Conservation (phyloP, 1,139 yeast genomes). For the Diutina siamensis region DNA sequence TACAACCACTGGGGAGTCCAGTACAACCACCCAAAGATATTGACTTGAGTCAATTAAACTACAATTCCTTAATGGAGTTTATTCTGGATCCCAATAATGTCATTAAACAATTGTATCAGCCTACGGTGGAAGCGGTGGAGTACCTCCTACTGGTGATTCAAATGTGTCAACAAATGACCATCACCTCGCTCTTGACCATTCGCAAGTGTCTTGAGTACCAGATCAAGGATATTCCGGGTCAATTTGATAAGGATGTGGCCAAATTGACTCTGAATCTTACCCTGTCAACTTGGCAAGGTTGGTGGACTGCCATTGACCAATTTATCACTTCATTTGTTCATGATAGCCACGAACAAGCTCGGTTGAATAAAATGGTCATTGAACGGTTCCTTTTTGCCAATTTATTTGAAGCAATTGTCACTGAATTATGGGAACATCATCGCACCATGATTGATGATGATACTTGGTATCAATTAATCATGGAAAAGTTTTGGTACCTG, state of each 20-base stretch:
- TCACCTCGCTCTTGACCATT: not conserved
- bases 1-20: not conserved
- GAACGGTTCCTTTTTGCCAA: constrained; percentile 28
- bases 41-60: not conserved
- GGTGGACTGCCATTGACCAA: constrained; percentile 4
- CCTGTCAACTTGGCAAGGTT: not conserved
- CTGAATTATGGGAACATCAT: constrained; percentile 12
- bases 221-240: not conserved
- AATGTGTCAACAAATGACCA: not conserved
- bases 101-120: not conserved
- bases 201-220: not conserved
- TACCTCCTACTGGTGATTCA: not conserved
- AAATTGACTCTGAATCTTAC: not conserved
- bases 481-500: constrained; percentile 41
- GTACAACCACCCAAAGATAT: not conserved
- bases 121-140: not conserved
- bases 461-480: constrained; percentile 12
- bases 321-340: constrained; percentile 1
- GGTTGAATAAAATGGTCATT: constrained; percentile 18
- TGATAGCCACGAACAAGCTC: not conserved
- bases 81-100: not conserved
- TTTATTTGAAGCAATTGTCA: constrained; percentile 20
- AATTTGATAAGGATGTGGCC: not conserved
- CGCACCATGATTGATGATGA: constrained; percentile 9
- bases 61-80: not conserved